A percentile compares a stretch with the other conserved stretches of the same genome.
Conservation (phyloP, 192 early-diverging fungal genomes). For the Geranomyces variabilis region DNA sequence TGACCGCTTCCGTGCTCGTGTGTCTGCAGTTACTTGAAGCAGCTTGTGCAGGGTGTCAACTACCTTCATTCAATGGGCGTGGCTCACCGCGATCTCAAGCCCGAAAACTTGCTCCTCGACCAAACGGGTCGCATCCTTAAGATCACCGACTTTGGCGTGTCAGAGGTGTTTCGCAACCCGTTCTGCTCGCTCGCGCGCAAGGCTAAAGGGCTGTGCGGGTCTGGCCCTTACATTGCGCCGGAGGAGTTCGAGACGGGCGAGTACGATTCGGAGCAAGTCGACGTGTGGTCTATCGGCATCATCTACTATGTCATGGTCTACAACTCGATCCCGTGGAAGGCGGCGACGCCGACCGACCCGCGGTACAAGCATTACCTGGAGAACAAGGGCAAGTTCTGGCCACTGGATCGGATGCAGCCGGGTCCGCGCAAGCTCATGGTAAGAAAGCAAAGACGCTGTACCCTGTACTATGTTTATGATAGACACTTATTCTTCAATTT, state of each 20-base stretch:
- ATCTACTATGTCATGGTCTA: constrained; percentile 73
- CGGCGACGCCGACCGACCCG: constrained; percentile 43
- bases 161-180: constrained; percentile 89
- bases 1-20: too few relatives aligned
- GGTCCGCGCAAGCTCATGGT: constrained; percentile 72
- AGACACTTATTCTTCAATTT: background rate
- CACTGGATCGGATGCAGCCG: constrained; percentile 72
- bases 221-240: constrained; percentile 96
- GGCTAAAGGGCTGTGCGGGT: constrained; percentile 89
- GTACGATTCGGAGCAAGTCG: constrained; percentile 89
- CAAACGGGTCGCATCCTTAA: constrained; percentile 77
- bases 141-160: constrained; percentile 98
- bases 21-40: constrained; percentile 84
- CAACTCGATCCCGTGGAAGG: constrained; percentile 62
- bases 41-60: constrained; percentile 84
- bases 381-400: constrained; percentile 61
- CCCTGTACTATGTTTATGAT: background rate
- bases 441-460: constrained; percentile 22
- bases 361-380: constrained; percentile 56
- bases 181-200: constrained; percentile 79
- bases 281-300: constrained; percentile 94
- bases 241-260: constrained; percentile 72
- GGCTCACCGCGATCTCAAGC: constrained; percentile 94
- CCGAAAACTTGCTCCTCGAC: constrained; percentile 91
- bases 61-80: constrained; percentile 94